Conservation (phyloP, 2,329 filamentous ascomycete genomes). For the Diaporthe caulivora region DNA sequence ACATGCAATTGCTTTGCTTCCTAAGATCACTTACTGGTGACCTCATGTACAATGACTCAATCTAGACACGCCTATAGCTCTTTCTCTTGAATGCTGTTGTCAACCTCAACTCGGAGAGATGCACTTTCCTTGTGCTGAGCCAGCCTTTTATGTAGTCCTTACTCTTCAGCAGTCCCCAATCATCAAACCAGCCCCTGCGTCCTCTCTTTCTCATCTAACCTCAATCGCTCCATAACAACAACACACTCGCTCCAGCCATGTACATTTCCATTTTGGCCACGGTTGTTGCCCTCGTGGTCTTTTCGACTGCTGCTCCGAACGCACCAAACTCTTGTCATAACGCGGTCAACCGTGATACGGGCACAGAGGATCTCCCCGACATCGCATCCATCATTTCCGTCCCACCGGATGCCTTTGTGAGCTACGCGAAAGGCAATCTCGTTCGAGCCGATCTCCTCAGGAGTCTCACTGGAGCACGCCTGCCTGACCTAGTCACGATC, state of each 20-base stretch:
- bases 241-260: neutral
- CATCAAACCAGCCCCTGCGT: neutral
- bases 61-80: neutral
- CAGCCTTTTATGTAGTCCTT: neutral
- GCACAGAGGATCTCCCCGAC: conserved; percentile 16
- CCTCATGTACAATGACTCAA: neutral
- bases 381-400: conserved; percentile 18
- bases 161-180: neutral
- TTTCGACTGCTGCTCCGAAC: neutral
- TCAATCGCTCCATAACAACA: neutral
- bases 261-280: neutral
- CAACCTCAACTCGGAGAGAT: neutral
- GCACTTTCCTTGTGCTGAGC: neutral
- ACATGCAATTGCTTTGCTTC: too few species aligned
- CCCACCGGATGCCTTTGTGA: conserved; percentile 10
- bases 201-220: neutral
- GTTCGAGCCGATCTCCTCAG: neutral
- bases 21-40: neutral
- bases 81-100: neutral
- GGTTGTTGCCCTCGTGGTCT: neutral
- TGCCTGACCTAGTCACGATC: neutral
- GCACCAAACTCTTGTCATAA: too few species aligned
- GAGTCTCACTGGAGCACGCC: neutral
- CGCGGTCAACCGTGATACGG: neutral
- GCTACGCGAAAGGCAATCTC: conserved; percentile 18